Evolutionary conservation across 495 filamentous ascomycete genomes (phyloP).

Genomic region (Terfezia claveryi): DNA sequence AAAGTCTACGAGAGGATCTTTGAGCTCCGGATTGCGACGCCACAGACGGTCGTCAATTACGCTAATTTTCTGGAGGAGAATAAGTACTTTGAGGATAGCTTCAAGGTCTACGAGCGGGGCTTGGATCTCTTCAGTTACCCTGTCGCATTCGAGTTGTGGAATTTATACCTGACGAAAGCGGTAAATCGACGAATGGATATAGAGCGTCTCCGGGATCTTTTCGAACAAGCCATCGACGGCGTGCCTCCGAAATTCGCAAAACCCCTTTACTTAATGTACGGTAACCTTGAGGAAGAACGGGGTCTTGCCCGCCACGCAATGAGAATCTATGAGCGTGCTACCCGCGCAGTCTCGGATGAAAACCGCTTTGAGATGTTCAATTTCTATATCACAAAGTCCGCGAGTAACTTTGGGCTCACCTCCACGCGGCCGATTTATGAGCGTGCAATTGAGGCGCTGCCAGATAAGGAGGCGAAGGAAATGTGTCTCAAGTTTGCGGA

Average conservation of each 20-base stretch:
- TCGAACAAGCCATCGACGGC: slow-evolving; percentile 89
- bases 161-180: slow-evolving; percentile 91
- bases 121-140: slow-evolving; percentile 94
- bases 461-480: slow-evolving; percentile 80
- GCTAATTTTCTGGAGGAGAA: slow-evolving; percentile 90
- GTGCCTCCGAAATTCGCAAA: slow-evolving; percentile 94
- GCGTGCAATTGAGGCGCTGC: slow-evolving; percentile 71
- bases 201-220: slow-evolving; percentile 82
- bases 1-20: slow-evolving; percentile 95
- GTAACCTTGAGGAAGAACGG: slow-evolving; percentile 87
- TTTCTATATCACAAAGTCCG: slow-evolving; percentile 97
- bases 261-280: slow-evolving; percentile 92
- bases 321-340: slow-evolving; percentile 96
- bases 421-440: slow-evolving; percentile 97
- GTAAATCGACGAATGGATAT: slow-evolving; percentile 89
- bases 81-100: slow-evolving; percentile 90
- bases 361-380: slow-evolving; percentile 96
- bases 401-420: slow-evolving; percentile 89
- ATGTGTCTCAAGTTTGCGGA: slow-evolving; percentile 99
- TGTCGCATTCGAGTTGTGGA: slow-evolving; percentile 97
- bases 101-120: slow-evolving; percentile 92
- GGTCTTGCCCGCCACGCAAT: slow-evolving; percentile 93
- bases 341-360: slow-evolving; percentile 84
- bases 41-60: slow-evolving; percentile 96
- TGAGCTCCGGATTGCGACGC: slow-evolving; percentile 91